Conservation (phyloP, 768 basidiomycete genomes). For the Boletales sp. region DNA sequence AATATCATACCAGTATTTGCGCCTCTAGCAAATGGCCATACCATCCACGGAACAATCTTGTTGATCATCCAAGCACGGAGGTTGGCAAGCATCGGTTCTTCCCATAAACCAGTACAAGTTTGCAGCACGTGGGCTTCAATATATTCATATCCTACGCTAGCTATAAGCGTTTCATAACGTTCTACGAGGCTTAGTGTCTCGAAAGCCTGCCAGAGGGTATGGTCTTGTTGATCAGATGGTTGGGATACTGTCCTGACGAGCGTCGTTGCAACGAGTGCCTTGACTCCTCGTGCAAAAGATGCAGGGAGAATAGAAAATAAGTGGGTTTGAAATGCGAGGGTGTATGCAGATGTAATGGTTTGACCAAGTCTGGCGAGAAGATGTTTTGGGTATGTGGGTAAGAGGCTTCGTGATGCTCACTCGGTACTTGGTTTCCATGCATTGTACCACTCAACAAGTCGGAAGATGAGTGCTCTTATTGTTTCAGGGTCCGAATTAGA, state of each 20-base stretch:
- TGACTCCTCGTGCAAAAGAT: slow-evolving; percentile 65
- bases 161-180: slow-evolving; percentile 79
- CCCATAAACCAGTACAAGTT: slow-evolving; percentile 70
- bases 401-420: slow-evolving; percentile 36
- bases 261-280: slow-evolving; percentile 58
- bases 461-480: slow-evolving; percentile 52
- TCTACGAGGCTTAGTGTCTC: slow-evolving; percentile 73
- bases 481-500: slow-evolving; percentile 42
- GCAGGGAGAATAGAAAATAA: slow-evolving; percentile 70
- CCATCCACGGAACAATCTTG: slow-evolving; percentile 82
- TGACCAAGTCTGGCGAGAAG: slow-evolving; percentile 50
- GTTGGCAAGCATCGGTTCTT: slow-evolving; percentile 53
- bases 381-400: background rate
- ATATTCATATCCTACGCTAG: slow-evolving; percentile 79
- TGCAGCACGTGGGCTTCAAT: slow-evolving; percentile 72
- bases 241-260: slow-evolving; percentile 32
- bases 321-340: slow-evolving; percentile 67
- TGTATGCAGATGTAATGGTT: slow-evolving; percentile 59
- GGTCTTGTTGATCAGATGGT: slow-evolving; percentile 30
- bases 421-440: slow-evolving; percentile 70
- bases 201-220: slow-evolving; percentile 54
- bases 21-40: slow-evolving; percentile 70
- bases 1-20: slow-evolving; percentile 49
- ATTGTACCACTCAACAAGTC: slow-evolving; percentile 68
- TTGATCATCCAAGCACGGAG: slow-evolving; percentile 76